A percentile compares a stretch with the other conserved stretches of the same genome.
These are phyloP conservation scores for Candida tammaniensis DNA, from an alignment of 805 yeast species.

Conservation along the genomic window DNA sequence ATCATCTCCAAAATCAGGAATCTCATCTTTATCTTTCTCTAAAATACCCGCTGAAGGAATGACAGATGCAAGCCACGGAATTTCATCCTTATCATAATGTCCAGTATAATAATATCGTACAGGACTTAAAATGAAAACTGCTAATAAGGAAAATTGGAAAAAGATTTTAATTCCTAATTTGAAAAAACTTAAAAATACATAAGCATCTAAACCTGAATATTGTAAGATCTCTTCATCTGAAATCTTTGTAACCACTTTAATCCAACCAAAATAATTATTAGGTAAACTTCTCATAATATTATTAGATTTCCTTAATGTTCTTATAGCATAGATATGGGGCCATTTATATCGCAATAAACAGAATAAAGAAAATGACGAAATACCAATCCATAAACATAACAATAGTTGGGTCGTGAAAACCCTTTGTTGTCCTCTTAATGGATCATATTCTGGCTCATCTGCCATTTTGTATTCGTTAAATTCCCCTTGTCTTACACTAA, in stretches of 20 bases:
- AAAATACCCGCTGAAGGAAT: slow-evolving; percentile 5
- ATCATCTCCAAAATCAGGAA: slow-evolving; percentile 30
- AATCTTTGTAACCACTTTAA: slow-evolving; percentile 45
- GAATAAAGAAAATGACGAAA: slow-evolving; percentile 44
- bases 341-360: slow-evolving; percentile 51
- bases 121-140: slow-evolving; percentile 35
- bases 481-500: too few relatives aligned
- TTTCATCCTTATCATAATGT: slow-evolving; percentile 40
- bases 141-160: slow-evolving; percentile 62
- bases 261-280: slow-evolving; percentile 50
- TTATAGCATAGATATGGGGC: slow-evolving; percentile 56
- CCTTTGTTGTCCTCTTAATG: slow-evolving; percentile 39
- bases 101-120: slow-evolving; percentile 40
- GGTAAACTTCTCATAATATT: slow-evolving; percentile 43
- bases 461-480: slow-evolving; percentile 3
- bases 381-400: slow-evolving; percentile 48
- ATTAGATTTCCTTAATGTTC: slow-evolving; percentile 47
- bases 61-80: slow-evolving; percentile 12
- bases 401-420: slow-evolving; percentile 55
- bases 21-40: background rate
- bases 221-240: slow-evolving; percentile 76
- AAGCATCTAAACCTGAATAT: slow-evolving; percentile 91
- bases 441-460: slow-evolving; percentile 15
- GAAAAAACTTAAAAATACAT: slow-evolving; percentile 43
- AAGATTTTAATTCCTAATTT: slow-evolving; percentile 73